Percentiles rank a stretch among this genome's conserved stretches.
Evolutionary conservation across 306 rosid species (phyloP).

Genomic region (Parietaria judaica): DNA sequence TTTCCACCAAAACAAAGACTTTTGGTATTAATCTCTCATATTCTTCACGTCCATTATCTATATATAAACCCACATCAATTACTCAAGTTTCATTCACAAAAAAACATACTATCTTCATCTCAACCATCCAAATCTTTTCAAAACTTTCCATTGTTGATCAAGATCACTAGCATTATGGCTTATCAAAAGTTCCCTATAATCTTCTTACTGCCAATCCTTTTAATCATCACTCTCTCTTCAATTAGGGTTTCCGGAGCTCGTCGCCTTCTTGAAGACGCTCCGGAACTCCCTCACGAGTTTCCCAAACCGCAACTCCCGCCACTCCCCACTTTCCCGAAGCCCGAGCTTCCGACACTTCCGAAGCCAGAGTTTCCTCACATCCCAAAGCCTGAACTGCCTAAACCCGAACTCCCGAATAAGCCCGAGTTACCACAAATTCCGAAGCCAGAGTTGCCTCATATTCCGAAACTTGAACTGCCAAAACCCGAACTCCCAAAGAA

Average conservation of each 20-base stretch:
- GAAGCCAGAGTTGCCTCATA: too few relatives aligned
- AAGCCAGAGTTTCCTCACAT: slow-evolving; percentile 1
- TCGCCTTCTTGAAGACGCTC: not conserved
- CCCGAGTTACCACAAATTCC: not conserved
- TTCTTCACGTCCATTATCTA: not conserved
- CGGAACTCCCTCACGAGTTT: not conserved
- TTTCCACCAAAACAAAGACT: not conserved
- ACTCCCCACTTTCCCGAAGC: slow-evolving; percentile 2
- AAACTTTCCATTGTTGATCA: too few relatives aligned
- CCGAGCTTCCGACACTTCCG: not conserved
- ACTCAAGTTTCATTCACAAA: too few relatives aligned
- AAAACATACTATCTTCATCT: too few relatives aligned
- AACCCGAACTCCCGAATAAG: not conserved
- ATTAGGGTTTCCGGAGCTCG: not conserved
- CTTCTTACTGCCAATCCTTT: not conserved
- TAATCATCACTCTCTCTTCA: not conserved
- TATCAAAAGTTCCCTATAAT: too few relatives aligned
- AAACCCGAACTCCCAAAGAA: not conserved
- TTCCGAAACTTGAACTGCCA: too few relatives aligned
- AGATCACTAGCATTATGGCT: too few relatives aligned
- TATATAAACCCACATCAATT: not conserved
- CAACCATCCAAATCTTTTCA: too few relatives aligned
- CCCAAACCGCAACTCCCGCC: slow-evolving; percentile 1
- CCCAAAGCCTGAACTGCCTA: slow-evolving; percentile 5
- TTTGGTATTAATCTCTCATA: too few relatives aligned